phyloP scores from a whole-genome alignment of 2,329 filamentous ascomycete species.

The Colletotrichum acutatum region DNA sequence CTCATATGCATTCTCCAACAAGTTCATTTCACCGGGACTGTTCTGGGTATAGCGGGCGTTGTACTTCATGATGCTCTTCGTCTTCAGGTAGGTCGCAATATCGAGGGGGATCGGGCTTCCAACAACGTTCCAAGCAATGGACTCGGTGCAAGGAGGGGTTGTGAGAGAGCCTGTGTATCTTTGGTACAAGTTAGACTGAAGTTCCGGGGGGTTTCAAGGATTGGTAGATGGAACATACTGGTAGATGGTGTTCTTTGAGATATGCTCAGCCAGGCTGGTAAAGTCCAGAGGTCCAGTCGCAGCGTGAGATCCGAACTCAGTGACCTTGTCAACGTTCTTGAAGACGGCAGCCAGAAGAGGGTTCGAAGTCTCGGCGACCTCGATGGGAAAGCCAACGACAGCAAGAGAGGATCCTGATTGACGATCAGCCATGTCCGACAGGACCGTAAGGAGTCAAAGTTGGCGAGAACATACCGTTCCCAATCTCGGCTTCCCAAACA shows the following conservation, averaged over 20 bases:
- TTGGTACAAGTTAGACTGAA: not conserved
- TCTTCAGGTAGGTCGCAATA: constrained; percentile 60
- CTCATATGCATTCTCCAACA: constrained; percentile 44
- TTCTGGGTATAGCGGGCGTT: constrained; percentile 67
- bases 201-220: too few relatives aligned
- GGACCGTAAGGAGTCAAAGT: not conserved
- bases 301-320: constrained; percentile 49
- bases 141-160: constrained; percentile 71
- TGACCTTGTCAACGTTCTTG: constrained; percentile 50
- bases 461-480: constrained; percentile 7
- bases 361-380: constrained; percentile 40
- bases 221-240: constrained; percentile 41
- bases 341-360: constrained; percentile 51
- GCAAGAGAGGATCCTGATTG: constrained; percentile 43
- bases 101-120: constrained; percentile 58
- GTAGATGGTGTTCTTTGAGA: constrained; percentile 53
- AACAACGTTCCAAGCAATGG: constrained; percentile 64
- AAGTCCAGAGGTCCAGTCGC: constrained; percentile 55
- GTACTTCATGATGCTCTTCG: constrained; percentile 65
- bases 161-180: constrained; percentile 70
- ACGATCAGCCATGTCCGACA: constrained; percentile 32
- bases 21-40: constrained; percentile 54
- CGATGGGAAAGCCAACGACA: constrained; percentile 52
- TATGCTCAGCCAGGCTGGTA: constrained; percentile 48
- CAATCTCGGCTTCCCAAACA: constrained; percentile 49